These are phyloP conservation scores for Punica granatum DNA, from an alignment of 345 rosid species.

Conservation along the genomic window DNA sequence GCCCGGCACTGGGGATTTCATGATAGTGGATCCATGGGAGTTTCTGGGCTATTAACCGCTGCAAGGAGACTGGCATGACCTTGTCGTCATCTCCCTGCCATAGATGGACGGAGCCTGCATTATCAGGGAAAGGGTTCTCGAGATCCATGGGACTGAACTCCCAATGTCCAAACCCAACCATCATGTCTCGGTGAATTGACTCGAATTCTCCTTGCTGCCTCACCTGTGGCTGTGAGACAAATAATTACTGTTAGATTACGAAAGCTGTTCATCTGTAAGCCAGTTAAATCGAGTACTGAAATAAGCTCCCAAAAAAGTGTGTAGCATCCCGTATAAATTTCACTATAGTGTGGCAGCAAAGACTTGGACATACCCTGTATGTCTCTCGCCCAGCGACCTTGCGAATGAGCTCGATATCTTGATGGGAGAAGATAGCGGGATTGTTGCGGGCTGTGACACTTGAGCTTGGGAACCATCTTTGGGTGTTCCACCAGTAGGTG, in stretches of 20 bases:
- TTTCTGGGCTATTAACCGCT: constrained; percentile 29
- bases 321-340: too few relatives aligned
- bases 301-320: too few relatives aligned
- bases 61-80: constrained; percentile 38
- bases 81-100: constrained; percentile 81
- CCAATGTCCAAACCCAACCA: constrained; percentile 61
- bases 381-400: constrained; percentile 11
- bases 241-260: too few relatives aligned
- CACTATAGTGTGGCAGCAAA: too few relatives aligned
- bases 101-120: constrained; percentile 46
- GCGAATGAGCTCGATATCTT: constrained; percentile 25
- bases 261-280: too few relatives aligned
- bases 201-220: constrained; percentile 57
- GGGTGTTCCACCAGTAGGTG: constrained; percentile 58
- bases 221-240: constrained; percentile 14
- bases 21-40: constrained; percentile 56
- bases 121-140: constrained; percentile 45
- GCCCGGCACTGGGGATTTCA: constrained; percentile 54
- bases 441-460: constrained; percentile 20
- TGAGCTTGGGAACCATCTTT: constrained; percentile 34
- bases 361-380: constrained; percentile 26
- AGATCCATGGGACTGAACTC: constrained; percentile 67
- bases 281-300: background rate
- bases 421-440: constrained; percentile 23
- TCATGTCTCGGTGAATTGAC: constrained; percentile 56